Evolutionary conservation across 2,329 filamentous ascomycete genomes (phyloP).

Genomic region (Fusarium drepaniforme): DNA sequence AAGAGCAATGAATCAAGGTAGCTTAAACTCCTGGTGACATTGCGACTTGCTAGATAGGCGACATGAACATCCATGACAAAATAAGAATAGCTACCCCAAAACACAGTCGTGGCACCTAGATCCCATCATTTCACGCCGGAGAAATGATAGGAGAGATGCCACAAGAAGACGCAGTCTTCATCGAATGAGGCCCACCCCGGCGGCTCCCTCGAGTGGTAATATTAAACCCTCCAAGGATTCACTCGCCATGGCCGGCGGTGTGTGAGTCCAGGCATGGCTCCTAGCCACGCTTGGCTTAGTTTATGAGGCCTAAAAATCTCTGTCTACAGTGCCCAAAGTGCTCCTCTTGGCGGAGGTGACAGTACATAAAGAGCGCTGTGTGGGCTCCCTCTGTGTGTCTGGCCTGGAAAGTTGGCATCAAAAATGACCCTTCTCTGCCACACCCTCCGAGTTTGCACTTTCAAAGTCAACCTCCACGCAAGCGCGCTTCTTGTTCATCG

Average conservation of each 20-base stretch:
- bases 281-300: not conserved
- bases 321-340: conserved; percentile 1
- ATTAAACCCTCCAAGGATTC: not conserved
- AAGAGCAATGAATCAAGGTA: not conserved
- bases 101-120: not conserved
- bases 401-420: not conserved
- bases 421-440: not conserved
- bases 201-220: not conserved
- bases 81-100: not conserved
- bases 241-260: not conserved
- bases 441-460: not conserved
- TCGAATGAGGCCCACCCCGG: not conserved
- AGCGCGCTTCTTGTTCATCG: not conserved
- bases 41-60: not conserved
- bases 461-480: not conserved
- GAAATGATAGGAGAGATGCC: not conserved
- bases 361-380: not conserved
- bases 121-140: not conserved
- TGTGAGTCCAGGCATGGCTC: not conserved
- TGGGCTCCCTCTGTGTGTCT: not conserved
- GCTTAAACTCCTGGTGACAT: not conserved
- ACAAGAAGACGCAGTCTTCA: not conserved
- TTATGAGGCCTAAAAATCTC: not conserved
- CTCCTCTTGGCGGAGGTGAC: not conserved
- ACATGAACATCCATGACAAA: not conserved